Evolutionary conservation across 2,329 filamentous ascomycete species (phyloP), one percentile per base, ranked within the genome.

Genomic region (Neopestalotiopsis sp.): DNA sequence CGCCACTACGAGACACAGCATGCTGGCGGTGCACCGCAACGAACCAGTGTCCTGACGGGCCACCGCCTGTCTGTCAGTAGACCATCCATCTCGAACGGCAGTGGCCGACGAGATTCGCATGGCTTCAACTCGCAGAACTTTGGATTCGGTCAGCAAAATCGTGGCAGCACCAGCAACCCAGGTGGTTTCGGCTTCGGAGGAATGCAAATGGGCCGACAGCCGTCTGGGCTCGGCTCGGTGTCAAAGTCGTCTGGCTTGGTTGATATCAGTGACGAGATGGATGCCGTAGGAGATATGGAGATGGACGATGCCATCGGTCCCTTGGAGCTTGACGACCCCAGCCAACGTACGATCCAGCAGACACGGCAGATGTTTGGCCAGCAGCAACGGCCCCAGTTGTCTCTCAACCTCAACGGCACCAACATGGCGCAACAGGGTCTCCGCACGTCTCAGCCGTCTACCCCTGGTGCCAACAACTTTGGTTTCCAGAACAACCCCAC

Each of bases 1-100:
- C 94, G 97, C 78, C 96, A 99, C 80, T 99, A 98, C 78, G 96
- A 99, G 81, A 95, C 98, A 82, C 90, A 92, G 67, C 96, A 99
- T 81, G 95, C 94, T 17, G 90, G 93, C 72, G 28, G 32, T 13
- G 83, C 84, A 14, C 77, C 78, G 63, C 70, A 72, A n/a, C 77
- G 75, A 42, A 73, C 76, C 56, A 74, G 73, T 32, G 72, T 77
- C 38, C 75, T 73, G 65, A 75, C 75, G 74, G 73, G 75, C 9
- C 75, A 78, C 58, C 70, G 77, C 59, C 71, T 78, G n/a, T 77
- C 76, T 7, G 72, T 76, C 45, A 78, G 64, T 68, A 78, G 71
- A 66, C 69, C 73, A 72, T 69, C 75, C 72, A 38, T 77, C 73
- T 49, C 66, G 30, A 66, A 65, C 52, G 73, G 75, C 24, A 68